Evolutionary conservation across 163 green algal genomes (phyloP).

Genomic region (Volvox carteri): DNA sequence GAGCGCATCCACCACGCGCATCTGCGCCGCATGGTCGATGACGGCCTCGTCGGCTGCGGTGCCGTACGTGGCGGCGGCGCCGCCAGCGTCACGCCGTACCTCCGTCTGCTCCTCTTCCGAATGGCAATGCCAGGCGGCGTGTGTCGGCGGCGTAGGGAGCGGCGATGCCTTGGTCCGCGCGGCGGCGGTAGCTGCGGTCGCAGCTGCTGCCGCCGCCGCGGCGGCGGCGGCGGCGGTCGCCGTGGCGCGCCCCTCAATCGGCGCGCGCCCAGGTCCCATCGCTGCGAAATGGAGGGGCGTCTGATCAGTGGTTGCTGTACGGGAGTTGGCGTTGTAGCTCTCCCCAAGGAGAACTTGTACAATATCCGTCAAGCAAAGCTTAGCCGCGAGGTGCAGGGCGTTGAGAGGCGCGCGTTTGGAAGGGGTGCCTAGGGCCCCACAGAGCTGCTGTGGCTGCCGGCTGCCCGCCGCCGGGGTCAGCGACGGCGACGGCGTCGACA

Average conservation of each 20-base stretch:
- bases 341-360: slow-evolving; percentile 61
- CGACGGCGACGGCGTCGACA: not conserved
- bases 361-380: slow-evolving; percentile 59
- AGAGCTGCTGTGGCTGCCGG: not conserved
- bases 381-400: slow-evolving; percentile 72
- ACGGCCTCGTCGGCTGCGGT: not conserved
- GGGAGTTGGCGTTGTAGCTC: slow-evolving; percentile 60
- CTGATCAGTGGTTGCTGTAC: slow-evolving; percentile 40
- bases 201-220: not conserved
- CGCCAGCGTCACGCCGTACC: not conserved
- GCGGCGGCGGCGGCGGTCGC: not conserved
- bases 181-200: not conserved
- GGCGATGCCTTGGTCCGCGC: not conserved
- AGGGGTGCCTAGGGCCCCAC: too few relatives aligned
- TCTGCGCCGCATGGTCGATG: slow-evolving; percentile 18
- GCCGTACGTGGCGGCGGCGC: not conserved
- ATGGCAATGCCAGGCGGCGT: not conserved
- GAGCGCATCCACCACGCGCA: slow-evolving; percentile 57
- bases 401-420: slow-evolving; percentile 13
- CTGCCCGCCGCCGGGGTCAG: not conserved
- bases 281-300: slow-evolving; percentile 57
- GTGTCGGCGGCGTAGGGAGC: not conserved
- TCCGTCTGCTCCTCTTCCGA: not conserved
- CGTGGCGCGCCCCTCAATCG: not conserved
- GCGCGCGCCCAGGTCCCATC: slow-evolving; percentile 31